Evolutionary conservation across 1,284 basidiomycete genomes (phyloP), one percentile per base, ranked within the genome.

Genomic region (Pyrrhoderma noxium): DNA sequence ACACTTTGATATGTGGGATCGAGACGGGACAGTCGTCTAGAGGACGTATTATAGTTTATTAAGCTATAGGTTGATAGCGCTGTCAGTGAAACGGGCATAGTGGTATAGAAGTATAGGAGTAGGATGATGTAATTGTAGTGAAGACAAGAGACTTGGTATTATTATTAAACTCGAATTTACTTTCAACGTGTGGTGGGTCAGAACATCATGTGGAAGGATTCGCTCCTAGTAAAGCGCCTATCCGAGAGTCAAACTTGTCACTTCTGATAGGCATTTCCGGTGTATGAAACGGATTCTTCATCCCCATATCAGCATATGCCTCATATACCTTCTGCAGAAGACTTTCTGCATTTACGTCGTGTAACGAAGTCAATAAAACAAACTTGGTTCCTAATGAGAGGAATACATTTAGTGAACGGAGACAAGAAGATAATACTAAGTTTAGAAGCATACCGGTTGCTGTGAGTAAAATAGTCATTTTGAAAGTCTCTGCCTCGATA

Each of bases 251-350:
- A 62, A 99, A 99, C 8, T 80, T 82, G 60, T 93, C 88, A 47
- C 79, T 89, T 45, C 95, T 83, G 59, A 99, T 95, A 1, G 96
- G 96, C 95, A 99, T 99, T 68, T 99, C 96, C 22, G 89, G 88
- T 2, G 93, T 96, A 66, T 99, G 93, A 70, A 99, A 99, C 0
- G 96, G 96, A 64, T 98, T 98, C 75, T 99, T 98, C 93, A 97
- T 96, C 49, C 96, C 93, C 3, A 89, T 84, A 63, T 97, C 94
- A 1, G 92, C 77, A 70, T 94, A 97, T 13, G 79, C 79, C 66
- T 95, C 91, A 67, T 96, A 96, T 49, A 92, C 83, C 63, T 82
- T 88, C 62, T 88, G 84, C 45, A 93, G 68, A 8, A 85, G 70
- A 2, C 79, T 67, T 52, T 94, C 91, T 31, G 86, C 80, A 22